phyloP scores from a whole-genome alignment of 1,139 yeast genomes.

The Chernovozyma aurita region DNA sequence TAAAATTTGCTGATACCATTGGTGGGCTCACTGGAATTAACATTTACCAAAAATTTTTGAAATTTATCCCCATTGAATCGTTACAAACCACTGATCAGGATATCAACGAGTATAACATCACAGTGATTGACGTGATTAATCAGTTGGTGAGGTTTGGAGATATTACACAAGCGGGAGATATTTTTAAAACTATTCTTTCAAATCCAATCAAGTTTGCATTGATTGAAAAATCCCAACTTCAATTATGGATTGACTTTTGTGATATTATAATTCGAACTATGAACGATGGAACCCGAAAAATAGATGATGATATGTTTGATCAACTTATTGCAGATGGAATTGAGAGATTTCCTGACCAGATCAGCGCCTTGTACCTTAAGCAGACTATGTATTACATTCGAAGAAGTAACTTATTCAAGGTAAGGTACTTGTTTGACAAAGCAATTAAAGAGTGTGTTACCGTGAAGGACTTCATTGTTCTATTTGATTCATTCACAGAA shows the following conservation, averaged over 20 bases:
- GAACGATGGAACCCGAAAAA: background rate
- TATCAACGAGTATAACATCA: conserved; percentile 5
- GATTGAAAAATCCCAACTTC: conserved; percentile 13
- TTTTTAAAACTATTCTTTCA: conserved; percentile 13
- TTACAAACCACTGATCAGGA: conserved; percentile 6
- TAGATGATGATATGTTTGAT: conserved; percentile 22
- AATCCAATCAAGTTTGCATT: conserved; percentile 11
- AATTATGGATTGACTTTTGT: conserved; percentile 45
- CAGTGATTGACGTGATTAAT: conserved; percentile 16
- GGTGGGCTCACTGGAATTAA: conserved; percentile 39
- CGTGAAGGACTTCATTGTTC: conserved; percentile 56
- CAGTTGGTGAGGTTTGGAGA: conserved; percentile 24
- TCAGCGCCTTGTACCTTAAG: conserved; percentile 45
- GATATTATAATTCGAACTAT: conserved; percentile 30
- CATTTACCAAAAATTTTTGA: conserved; percentile 44
- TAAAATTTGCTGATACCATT: conserved; percentile 46
- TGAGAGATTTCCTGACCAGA: conserved; percentile 56
- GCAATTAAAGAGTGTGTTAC: conserved; percentile 47
- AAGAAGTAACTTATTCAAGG: conserved; percentile 30
- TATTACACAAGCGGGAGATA: conserved; percentile 10
- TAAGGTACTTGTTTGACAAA: conserved; percentile 45
- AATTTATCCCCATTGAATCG: conserved; percentile 17
- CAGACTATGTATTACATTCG: conserved; percentile 47
- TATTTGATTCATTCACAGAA: conserved; percentile 63
- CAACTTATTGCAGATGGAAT: conserved; percentile 34